Evolutionary conservation across 768 basidiomycete genomes (phyloP).

Genomic region (Neoboletus subvelutipes): DNA sequence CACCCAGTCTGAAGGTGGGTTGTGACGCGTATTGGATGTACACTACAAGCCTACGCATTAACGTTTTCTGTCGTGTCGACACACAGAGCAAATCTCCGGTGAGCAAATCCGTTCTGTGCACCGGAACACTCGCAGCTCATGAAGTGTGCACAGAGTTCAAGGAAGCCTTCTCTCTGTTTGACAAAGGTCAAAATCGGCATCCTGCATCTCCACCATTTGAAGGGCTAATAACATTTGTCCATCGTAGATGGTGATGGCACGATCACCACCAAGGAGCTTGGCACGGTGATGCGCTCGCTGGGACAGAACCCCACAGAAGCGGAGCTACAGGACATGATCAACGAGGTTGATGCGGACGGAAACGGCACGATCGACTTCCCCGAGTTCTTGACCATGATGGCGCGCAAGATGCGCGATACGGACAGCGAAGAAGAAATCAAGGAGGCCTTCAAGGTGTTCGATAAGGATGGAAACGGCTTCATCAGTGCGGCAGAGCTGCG

Average conservation of each 20-base stretch:
- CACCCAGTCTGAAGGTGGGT: conserved; percentile 56
- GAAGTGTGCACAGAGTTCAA: conserved; percentile 77
- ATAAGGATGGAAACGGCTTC: conserved; percentile 92
- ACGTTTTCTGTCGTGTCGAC: not conserved
- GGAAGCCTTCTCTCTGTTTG: conserved; percentile 97
- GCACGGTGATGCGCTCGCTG: conserved; percentile 90
- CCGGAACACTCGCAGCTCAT: conserved; percentile 3
- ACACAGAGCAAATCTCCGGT: conserved; percentile 89
- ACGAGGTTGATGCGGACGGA: conserved; percentile 87
- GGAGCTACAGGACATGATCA: conserved; percentile 93
- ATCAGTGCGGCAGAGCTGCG: conserved; percentile 85
- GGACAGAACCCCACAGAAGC: conserved; percentile 93
- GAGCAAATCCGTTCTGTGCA: conserved; percentile 25
- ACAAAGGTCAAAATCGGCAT: conserved; percentile 62
- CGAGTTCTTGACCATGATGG: conserved; percentile 84
- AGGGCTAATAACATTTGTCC: not conserved
- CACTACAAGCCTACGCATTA: not conserved
- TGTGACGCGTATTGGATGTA: conserved; percentile 7
- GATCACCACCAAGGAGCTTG: conserved; percentile 87
- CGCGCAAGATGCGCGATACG: conserved; percentile 86
- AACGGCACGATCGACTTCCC: conserved; percentile 87
- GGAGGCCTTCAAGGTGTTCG: conserved; percentile 96
- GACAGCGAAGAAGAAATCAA: conserved; percentile 94
- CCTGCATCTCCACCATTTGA: too few relatives aligned
- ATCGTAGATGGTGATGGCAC: conserved; percentile 84